Base-by-base conservation (phyloP, 2,329 filamentous ascomycete genomes). In the Cladorrhinum sp. region DNA sequence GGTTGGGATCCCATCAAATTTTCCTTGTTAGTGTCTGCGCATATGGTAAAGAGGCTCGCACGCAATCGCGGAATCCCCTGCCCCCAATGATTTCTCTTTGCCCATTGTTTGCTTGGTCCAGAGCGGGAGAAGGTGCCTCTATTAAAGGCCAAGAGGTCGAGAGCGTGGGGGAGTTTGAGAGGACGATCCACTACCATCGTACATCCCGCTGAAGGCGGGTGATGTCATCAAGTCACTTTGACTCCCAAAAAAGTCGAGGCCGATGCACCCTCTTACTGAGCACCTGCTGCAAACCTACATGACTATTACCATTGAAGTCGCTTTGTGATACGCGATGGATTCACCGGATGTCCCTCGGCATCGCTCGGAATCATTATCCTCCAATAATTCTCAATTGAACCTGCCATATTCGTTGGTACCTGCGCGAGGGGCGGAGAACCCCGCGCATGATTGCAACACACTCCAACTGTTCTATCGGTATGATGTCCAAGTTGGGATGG, bases 221-320 rank as follows among this genome's bases (percentile, higher is more conserved):
- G 62, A 64, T 58, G 59, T 62, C 62, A 62, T 59, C 23, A 20
- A n/a, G 22, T 20, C 49, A 48, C 23, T 9, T 18, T 55, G 9
- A 3, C 12, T n/a, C 12, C 36, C 6, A 41, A 20, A 45, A 22
- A 45, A 20, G 41, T 13, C n/a, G 41, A 45, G 16, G n/a, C n/a
- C 16, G 41, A 18, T 18, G 16, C 41, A 12, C 32, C 32, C 16
- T 49, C 18, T 49, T 49, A 49, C 45, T 49, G 22, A 50, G 49
- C 49, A 50, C 8, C 41, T 6, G 7, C 29, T 13, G 29, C n/a
- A n/a, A n/a, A n/a, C n/a, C n/a, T 32, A 13, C 29, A 32, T 32
- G 29, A 32, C 29, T 7, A 32, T 32, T 13, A 6, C 13, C 6
- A 32, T 13, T 13, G 29, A 13, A 23, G 23, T 29, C 25, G 2